Conservation (phyloP, 352 stramenopile genomes). For the Phytophthora agathidicida region DNA sequence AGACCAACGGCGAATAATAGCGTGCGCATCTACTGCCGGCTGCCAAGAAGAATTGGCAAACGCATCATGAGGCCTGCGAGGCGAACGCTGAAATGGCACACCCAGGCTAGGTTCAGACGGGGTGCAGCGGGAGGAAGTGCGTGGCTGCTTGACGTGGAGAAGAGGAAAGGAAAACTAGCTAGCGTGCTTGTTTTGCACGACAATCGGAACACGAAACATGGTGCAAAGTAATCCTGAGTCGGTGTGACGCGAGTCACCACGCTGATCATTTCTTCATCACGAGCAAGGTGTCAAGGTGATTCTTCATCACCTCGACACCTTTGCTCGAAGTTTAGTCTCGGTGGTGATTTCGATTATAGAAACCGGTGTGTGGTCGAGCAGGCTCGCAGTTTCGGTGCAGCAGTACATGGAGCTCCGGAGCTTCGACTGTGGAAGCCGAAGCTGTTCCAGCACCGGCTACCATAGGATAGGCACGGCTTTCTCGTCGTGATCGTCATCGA, state of each 20-base stretch:
- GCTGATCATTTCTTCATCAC: constrained; percentile 1
- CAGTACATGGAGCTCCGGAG: constrained; percentile 4
- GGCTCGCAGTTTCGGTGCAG: background rate
- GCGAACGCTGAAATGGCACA: constrained; percentile 24
- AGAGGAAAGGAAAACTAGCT: background rate
- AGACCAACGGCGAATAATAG: constrained; percentile 48
- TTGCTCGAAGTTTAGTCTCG: constrained; percentile 25
- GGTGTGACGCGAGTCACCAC: constrained; percentile 21
- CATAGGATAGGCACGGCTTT: no score
- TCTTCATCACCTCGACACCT: no score
- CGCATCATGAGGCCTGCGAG: constrained; percentile 25
- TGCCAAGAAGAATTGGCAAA: constrained; percentile 24
- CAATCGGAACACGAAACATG: no score
- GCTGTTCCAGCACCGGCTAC: no score
- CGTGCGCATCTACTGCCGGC: constrained; percentile 47
- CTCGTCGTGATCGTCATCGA: no score
- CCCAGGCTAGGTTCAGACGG: constrained; percentile 19
- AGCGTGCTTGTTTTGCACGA: constrained; percentile 5
- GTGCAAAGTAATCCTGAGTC: constrained; percentile 23
- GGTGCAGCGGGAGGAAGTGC: no score
- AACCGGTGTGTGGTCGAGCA: background rate
- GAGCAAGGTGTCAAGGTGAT: no score
- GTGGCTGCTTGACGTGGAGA: constrained; percentile 1
- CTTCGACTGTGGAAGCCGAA: no score
- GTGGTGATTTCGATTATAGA: constrained; percentile 25